Conservation (phyloP, 148 eudicot species). For the Bassia scoparia region DNA sequence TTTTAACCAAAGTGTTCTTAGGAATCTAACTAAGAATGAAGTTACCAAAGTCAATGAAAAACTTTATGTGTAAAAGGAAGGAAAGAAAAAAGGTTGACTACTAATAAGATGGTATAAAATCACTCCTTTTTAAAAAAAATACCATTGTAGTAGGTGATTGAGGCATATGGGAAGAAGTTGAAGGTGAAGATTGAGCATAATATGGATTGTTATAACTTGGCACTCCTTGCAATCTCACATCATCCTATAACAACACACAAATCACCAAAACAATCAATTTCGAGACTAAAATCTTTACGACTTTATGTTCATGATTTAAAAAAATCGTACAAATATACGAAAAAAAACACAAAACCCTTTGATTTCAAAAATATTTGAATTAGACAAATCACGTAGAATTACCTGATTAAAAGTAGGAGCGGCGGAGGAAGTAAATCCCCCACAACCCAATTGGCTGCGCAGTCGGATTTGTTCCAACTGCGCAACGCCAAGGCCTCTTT, state of each 20-base stretch:
- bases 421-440: conserved; percentile 12
- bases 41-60: too few species aligned
- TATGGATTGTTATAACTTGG: conserved; percentile 17
- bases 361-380: too few species aligned
- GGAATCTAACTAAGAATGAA: too few species aligned
- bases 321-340: too few species aligned
- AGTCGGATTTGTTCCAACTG: conserved; percentile 75
- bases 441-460: conserved; percentile 46
- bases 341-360: too few species aligned
- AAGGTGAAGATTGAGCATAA: conserved; percentile 30
- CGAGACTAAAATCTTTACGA: background rate
- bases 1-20: too few species aligned
- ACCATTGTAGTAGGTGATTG: conserved; percentile 17
- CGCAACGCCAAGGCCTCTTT: conserved; percentile 87
- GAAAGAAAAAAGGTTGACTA: too few species aligned
- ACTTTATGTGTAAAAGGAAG: too few species aligned
- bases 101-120: too few species aligned
- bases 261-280: background rate
- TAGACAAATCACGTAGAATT: background rate
- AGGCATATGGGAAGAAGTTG: conserved; percentile 26
- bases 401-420: conserved; percentile 15
- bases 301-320: too few species aligned
- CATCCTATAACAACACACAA: conserved; percentile 19
- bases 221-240: conserved; percentile 25
- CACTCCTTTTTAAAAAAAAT: conserved; percentile 22